phyloP scores from a whole-genome alignment of 306 rosid genomes.

The Cucurbita maxima region DNA sequence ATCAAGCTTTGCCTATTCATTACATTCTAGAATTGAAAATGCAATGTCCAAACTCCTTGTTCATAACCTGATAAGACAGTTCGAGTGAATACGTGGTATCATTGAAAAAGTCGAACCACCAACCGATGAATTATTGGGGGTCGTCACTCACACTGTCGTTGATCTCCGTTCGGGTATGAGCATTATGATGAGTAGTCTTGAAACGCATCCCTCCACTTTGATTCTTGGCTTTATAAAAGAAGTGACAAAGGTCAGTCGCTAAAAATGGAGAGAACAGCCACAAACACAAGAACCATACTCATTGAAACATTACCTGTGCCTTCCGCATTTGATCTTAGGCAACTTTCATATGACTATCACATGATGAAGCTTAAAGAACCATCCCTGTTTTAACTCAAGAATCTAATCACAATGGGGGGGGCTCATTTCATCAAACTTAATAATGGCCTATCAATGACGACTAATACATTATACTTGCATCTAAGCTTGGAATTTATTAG shows the following conservation, averaged over 20 bases:
- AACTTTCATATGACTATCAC: not conserved
- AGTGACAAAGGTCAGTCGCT: not conserved
- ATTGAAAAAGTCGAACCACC: slow-evolving; percentile 5
- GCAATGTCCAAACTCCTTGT: not conserved
- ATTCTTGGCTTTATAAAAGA: not conserved
- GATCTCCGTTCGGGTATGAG: not conserved
- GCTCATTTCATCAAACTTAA: not conserved
- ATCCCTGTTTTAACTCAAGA: not conserved
- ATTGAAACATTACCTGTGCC: not conserved
- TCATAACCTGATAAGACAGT: not conserved
- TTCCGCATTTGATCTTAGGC: not conserved
- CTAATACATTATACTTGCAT: not conserved
- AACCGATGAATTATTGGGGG: not conserved
- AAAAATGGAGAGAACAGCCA: not conserved
- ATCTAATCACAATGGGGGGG: not conserved
- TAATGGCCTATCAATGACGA: not conserved
- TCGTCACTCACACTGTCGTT: not conserved
- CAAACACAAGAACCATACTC: not conserved
- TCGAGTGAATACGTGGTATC: not conserved
- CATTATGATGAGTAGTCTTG: not conserved
- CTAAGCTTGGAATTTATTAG: too few relatives aligned
- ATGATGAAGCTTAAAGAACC: not conserved
- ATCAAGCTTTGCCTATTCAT: not conserved
- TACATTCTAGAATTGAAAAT: not conserved
- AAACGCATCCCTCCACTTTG: not conserved